Percentiles rank a stretch among this genome's conserved stretches.
These are phyloP conservation scores for Phytophthora syringae DNA, from an alignment of 352 stramenopile species.

Conservation along the genomic window DNA sequence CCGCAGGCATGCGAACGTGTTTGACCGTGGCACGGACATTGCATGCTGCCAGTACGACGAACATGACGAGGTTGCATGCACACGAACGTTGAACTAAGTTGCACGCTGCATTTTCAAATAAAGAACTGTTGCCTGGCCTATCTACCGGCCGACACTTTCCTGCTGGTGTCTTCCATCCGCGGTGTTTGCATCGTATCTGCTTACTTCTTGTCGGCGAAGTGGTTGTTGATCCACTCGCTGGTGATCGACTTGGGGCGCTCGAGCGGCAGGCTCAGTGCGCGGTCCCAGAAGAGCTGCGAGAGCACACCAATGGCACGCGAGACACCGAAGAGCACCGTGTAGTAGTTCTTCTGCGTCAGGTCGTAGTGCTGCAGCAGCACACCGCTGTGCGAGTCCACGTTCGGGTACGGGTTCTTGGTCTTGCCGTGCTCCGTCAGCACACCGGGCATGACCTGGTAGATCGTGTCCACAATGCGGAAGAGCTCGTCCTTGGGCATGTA, in stretches of 20 bases:
- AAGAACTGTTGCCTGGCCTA: slow-evolving; percentile 33
- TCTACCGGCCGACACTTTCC: slow-evolving; percentile 31
- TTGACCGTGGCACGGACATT: neutral
- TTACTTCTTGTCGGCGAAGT: slow-evolving; percentile 92
- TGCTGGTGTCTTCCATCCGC: slow-evolving; percentile 25
- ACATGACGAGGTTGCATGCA: neutral
- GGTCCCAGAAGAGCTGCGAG: slow-evolving; percentile 98
- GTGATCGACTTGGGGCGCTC: slow-evolving; percentile 99
- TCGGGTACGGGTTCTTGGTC: slow-evolving; percentile 99
- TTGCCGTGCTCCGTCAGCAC: slow-evolving; percentile 99
- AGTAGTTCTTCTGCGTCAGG: slow-evolving; percentile 99
- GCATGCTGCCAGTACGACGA: neutral
- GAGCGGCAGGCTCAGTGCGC: slow-evolving; percentile 96
- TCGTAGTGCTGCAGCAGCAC: slow-evolving; percentile 99
- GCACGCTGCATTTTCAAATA: slow-evolving; percentile 46
- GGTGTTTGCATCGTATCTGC: slow-evolving; percentile 20
- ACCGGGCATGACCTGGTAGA: slow-evolving; percentile 99
- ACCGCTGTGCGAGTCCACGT: slow-evolving; percentile 98
- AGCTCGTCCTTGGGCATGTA: slow-evolving; percentile 99
- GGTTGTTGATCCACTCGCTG: slow-evolving; percentile 97
- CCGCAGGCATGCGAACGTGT: neutral
- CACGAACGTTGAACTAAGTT: slow-evolving; percentile 25
- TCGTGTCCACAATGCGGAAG: slow-evolving; percentile 99
- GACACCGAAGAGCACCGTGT: slow-evolving; percentile 99
- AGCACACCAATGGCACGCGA: slow-evolving; percentile 98